A percentile compares a stretch with the other conserved stretches of the same genome.
Evolutionary conservation across 2,329 filamentous ascomycete genomes (phyloP).

Genomic region (Paecilomyces formosus): DNA sequence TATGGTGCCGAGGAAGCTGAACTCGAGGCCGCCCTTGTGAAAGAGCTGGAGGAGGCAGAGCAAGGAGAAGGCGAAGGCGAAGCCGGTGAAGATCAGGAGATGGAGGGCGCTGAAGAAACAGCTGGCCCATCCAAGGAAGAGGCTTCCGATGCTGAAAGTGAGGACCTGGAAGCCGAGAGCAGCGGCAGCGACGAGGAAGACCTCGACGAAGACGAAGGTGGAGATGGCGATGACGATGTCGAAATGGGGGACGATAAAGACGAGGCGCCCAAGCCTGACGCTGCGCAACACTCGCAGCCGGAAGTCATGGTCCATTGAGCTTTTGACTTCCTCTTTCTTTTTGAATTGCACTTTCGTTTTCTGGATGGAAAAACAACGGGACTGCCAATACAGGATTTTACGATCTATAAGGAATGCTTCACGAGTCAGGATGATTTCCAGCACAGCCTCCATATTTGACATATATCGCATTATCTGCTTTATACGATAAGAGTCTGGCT

Average conservation of each 20-base stretch:
- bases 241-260: constrained; percentile 50
- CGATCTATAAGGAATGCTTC: neutral
- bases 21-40: constrained; percentile 56
- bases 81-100: constrained; percentile 59
- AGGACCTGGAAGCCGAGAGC: constrained; percentile 72
- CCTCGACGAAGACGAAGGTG: constrained; percentile 55
- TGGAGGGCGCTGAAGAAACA: constrained; percentile 61
- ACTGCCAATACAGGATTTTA: neutral
- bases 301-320: constrained; percentile 42
- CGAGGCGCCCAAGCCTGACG: constrained; percentile 21
- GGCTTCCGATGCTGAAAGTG: constrained; percentile 68
- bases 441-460: constrained; percentile 10
- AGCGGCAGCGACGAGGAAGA: constrained; percentile 65
- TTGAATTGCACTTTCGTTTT: constrained; percentile 6
- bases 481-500: neutral
- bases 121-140: constrained; percentile 45
- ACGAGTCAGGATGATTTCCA: constrained; percentile 2
- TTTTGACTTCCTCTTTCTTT: constrained; percentile 1
- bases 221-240: constrained; percentile 50
- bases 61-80: constrained; percentile 35
- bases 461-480: constrained; percentile 4
- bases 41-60: constrained; percentile 32
- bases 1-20: constrained; percentile 89
- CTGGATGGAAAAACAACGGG: neutral
- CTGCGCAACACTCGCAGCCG: constrained; percentile 23